Percentiles rank a stretch among this genome's conserved stretches.
These are phyloP conservation scores for Corynespora cassiicola DNA, from an alignment of 2,329 filamentous ascomycete genomes.

Conservation along the genomic window DNA sequence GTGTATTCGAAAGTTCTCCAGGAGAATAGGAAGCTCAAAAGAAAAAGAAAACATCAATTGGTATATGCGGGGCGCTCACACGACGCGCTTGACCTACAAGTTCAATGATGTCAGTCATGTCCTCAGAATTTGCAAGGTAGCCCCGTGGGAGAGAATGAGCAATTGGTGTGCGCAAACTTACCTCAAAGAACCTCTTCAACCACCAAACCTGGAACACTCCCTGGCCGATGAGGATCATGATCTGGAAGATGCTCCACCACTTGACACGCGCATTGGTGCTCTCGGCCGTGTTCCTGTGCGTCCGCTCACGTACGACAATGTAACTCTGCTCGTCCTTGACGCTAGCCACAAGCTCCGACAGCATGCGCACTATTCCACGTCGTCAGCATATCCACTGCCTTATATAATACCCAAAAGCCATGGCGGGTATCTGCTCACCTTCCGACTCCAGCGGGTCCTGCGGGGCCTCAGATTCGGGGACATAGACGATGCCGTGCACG, in stretches of 20 bases:
- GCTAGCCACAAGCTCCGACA: slow-evolving; percentile 85
- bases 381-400: slow-evolving; percentile 17
- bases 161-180: slow-evolving; percentile 48
- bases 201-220: slow-evolving; percentile 99
- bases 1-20: no score
- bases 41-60: no score
- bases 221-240: slow-evolving; percentile 86
- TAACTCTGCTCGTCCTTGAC: slow-evolving; percentile 99
- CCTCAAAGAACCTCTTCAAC: slow-evolving; percentile 97
- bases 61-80: no score
- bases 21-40: no score
- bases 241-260: slow-evolving; percentile 99
- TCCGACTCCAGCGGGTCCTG: slow-evolving; percentile 90
- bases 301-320: slow-evolving; percentile 93
- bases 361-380: slow-evolving; percentile 71
- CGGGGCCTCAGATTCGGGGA: slow-evolving; percentile 83
- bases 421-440: slow-evolving; percentile 60
- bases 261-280: slow-evolving; percentile 97
- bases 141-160: no score
- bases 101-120: slow-evolving; percentile 24
- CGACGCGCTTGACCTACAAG: slow-evolving; percentile 41
- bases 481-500: slow-evolving; percentile 97
- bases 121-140: neutral
- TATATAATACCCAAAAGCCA: neutral
- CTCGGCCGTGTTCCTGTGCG: slow-evolving; percentile 97